Conservation (phyloP, 2,329 filamentous ascomycete genomes). For the Claviceps sp. region DNA sequence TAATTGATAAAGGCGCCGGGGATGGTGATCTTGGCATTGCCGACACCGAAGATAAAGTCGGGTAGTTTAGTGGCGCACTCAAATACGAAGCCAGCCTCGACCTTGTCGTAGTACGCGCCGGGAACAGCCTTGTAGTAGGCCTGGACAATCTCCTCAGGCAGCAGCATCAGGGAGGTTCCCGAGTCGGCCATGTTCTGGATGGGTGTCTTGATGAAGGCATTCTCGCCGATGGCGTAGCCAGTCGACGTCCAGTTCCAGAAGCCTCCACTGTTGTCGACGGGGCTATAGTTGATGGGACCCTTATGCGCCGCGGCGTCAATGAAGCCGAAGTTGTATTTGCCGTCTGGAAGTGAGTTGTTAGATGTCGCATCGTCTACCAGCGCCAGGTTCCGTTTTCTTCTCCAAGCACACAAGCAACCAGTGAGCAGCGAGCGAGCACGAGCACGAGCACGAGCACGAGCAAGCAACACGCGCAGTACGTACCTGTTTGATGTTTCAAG, state of each 20-base stretch:
- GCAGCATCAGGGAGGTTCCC: slow-evolving; percentile 49
- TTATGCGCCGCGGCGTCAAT: slow-evolving; percentile 52
- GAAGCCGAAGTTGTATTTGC: slow-evolving; percentile 61
- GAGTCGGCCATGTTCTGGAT: slow-evolving; percentile 39
- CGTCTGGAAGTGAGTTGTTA: slow-evolving; percentile 19
- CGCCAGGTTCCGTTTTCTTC: no score
- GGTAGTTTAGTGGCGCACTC: slow-evolving; percentile 31
- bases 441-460: no score
- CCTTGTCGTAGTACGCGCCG: slow-evolving; percentile 19
- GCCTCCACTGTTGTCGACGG: slow-evolving; percentile 46
- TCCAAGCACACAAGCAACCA: no score
- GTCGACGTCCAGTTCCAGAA: slow-evolving; percentile 40
- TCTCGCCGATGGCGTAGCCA: slow-evolving; percentile 11
- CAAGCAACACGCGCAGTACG: background rate
- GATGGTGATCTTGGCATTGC: slow-evolving; percentile 40
- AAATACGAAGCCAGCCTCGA: slow-evolving; percentile 28
- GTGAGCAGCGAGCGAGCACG: no score
- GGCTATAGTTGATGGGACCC: slow-evolving; percentile 47
- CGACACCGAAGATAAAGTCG: slow-evolving; percentile 40
- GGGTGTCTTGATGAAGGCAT: slow-evolving; percentile 19
- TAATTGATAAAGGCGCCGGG: slow-evolving; percentile 35
- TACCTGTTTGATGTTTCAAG: slow-evolving; percentile 35
- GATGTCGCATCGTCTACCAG: background rate
- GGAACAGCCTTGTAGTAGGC: slow-evolving; percentile 33
- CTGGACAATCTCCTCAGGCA: slow-evolving; percentile 36